Conservation (phyloP, 768 basidiomycete genomes). For the Exsudoporus frostii region DNA sequence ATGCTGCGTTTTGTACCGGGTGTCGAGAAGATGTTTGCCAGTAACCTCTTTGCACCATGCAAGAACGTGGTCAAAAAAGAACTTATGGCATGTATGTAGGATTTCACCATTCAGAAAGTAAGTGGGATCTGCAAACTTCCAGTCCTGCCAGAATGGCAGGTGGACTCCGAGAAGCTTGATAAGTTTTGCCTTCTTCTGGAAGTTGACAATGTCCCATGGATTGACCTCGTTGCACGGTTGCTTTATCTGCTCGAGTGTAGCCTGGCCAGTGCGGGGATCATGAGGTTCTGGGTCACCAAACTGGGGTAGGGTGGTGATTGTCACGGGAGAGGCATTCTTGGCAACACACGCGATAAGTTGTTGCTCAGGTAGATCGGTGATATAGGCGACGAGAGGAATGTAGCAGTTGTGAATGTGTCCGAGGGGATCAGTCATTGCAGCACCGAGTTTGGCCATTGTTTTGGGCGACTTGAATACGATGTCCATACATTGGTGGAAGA, state of each 20-base stretch:
- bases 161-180: neutral
- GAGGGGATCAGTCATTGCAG: slow-evolving; percentile 24
- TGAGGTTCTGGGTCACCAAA: slow-evolving; percentile 12
- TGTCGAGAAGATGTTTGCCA: neutral
- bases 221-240: neutral
- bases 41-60: slow-evolving; percentile 9
- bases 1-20: neutral
- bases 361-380: slow-evolving; percentile 21
- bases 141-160: neutral
- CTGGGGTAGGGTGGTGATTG: neutral
- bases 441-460: neutral
- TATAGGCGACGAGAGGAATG: slow-evolving; percentile 13
- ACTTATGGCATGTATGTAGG: slow-evolving; percentile 4
- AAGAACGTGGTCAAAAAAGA: slow-evolving; percentile 7
- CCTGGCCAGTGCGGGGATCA: neutral
- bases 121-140: neutral
- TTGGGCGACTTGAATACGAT: neutral
- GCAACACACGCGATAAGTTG: slow-evolving; percentile 7
- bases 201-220: slow-evolving; percentile 27
- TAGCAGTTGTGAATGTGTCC: slow-evolving; percentile 2
- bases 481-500: too few species aligned
- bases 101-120: slow-evolving; percentile 4
- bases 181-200: slow-evolving; percentile 10
- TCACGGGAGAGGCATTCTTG: slow-evolving; percentile 14
- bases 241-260: slow-evolving; percentile 1